phyloP scores from a whole-genome alignment of 129 eudicot species.

The carrot (Daucus carota) region DNA sequence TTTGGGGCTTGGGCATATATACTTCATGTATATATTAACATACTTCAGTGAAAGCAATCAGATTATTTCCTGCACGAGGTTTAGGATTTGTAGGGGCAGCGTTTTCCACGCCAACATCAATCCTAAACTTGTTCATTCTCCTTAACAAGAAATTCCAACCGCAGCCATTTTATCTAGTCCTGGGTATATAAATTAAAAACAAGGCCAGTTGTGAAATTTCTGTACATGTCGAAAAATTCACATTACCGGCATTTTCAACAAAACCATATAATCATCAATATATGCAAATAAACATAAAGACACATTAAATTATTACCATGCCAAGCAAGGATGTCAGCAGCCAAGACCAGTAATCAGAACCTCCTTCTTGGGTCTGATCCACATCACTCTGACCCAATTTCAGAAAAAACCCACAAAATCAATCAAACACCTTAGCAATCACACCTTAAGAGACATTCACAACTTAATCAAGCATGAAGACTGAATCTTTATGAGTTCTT shows the following conservation, averaged over 20 bases:
- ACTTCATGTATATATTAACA: not conserved
- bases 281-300: not conserved
- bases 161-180: not conserved
- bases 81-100: not conserved
- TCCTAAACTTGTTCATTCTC: not conserved
- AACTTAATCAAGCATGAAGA: constrained; percentile 36
- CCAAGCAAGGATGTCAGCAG: not conserved
- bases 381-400: constrained; percentile 54
- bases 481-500: constrained; percentile 7
- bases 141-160: too few relatives aligned
- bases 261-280: not conserved
- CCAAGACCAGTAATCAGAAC: constrained; percentile 14
- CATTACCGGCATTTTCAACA: not conserved
- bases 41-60: not conserved
- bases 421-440: constrained; percentile 65
- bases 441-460: constrained; percentile 69
- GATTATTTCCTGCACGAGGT: not conserved
- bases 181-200: not conserved
- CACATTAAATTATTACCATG: not conserved
- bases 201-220: not conserved
- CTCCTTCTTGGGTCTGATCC: constrained; percentile 58
- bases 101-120: not conserved
- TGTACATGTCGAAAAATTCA: not conserved
- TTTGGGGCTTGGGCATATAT: not conserved
- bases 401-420: constrained; percentile 30